phyloP scores from a whole-genome alignment of 2,329 filamentous ascomycete species.

The Aureobasidium lini region DNA sequence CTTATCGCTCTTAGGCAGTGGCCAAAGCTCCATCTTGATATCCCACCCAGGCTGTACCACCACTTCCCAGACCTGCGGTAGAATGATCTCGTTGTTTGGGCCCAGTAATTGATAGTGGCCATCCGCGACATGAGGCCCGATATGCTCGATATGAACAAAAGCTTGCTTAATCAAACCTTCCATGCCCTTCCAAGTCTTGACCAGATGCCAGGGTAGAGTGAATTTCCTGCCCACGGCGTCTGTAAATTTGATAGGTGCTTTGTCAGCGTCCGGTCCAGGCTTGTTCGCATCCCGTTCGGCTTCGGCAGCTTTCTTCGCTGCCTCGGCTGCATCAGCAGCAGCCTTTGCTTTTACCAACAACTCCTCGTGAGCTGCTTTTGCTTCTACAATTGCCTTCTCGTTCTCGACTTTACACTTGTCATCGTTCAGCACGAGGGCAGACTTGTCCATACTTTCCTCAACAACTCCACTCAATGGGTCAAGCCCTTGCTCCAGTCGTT shows the following conservation, averaged over 20 bases:
- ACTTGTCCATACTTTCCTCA: no score
- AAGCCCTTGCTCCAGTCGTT: no score
- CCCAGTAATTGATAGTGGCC: constrained; percentile 43
- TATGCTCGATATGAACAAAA: constrained; percentile 40
- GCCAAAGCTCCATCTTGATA: constrained; percentile 45
- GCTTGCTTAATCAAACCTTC: constrained; percentile 43
- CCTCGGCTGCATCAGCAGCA: constrained; percentile 44
- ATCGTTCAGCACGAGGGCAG: no score
- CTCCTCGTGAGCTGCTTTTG: constrained; percentile 35
- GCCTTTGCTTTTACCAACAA: constrained; percentile 48
- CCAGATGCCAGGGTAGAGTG: constrained; percentile 81
- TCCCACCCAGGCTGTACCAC: constrained; percentile 42
- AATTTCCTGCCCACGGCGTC: constrained; percentile 88
- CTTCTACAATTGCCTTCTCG: constrained; percentile 37
- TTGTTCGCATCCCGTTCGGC: constrained; percentile 40
- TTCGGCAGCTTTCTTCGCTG: constrained; percentile 41
- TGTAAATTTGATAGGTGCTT: constrained; percentile 78
- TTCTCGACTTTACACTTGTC: constrained; percentile 34
- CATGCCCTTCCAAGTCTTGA: constrained; percentile 56
- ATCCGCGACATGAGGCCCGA: constrained; percentile 38
- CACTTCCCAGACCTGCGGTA: constrained; percentile 43
- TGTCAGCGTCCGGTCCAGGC: constrained; percentile 48
- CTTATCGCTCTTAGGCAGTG: constrained; percentile 24
- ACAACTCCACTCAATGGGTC: no score
- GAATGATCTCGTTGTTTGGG: constrained; percentile 42